These are phyloP conservation scores for Epichloe hybrida DNA, from an alignment of 2,329 filamentous ascomycete genomes.

Conservation along the genomic window DNA sequence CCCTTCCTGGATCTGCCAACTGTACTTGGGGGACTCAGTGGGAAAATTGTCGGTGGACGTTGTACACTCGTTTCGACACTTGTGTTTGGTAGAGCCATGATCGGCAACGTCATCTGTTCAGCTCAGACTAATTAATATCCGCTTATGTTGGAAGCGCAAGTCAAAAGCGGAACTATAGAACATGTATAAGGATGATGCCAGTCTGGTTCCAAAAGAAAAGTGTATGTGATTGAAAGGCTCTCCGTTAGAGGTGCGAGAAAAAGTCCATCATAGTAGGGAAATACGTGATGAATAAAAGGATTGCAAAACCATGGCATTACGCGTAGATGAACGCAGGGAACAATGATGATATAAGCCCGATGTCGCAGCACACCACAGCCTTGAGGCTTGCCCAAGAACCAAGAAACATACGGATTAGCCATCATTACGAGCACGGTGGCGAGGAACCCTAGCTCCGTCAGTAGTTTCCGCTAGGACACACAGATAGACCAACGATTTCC, in stretches of 20 bases:
- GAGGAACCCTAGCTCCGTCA: background rate
- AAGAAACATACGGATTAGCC: background rate
- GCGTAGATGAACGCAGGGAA: background rate
- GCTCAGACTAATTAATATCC: background rate
- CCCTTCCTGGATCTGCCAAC: slow-evolving; percentile 22
- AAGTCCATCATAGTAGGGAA: background rate
- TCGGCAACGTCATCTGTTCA: background rate
- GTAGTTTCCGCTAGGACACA: background rate
- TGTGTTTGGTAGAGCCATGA: background rate
- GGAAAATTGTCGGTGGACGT: slow-evolving; percentile 12
- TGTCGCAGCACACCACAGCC: background rate
- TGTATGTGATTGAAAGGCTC: too few species aligned
- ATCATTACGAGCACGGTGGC: background rate
- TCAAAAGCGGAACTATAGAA: background rate
- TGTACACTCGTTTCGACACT: background rate
- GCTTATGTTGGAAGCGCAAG: background rate
- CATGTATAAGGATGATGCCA: background rate
- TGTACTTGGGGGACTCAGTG: slow-evolving; percentile 29
- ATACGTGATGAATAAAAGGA: background rate
- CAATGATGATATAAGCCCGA: background rate
- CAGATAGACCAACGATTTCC: background rate
- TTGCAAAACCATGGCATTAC: too few species aligned
- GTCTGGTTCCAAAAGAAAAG: too few species aligned
- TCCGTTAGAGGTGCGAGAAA: too few species aligned
- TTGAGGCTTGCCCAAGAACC: background rate